Evolutionary conservation across 139 green algal species (phyloP).

Genomic region (Chlamydomonas sp.): DNA sequence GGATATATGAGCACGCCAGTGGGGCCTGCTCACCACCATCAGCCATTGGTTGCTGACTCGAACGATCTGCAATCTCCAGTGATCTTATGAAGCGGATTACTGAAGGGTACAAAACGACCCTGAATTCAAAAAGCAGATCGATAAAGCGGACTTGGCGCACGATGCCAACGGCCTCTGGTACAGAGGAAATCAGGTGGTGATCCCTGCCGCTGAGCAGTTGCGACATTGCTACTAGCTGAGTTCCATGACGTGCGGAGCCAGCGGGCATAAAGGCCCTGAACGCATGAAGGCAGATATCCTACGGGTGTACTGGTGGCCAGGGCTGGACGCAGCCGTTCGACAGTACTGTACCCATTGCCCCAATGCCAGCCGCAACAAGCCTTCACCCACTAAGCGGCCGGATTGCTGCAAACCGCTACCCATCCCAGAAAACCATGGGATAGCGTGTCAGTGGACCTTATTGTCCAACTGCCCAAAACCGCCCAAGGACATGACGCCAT

Average conservation of each 20-base stretch:
- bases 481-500: constrained; percentile 38
- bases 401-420: constrained; percentile 41
- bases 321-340: neutral
- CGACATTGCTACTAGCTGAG: neutral
- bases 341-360: constrained; percentile 24
- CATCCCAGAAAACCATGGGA: constrained; percentile 41
- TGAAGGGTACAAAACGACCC: neutral
- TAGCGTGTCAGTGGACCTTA: constrained; percentile 47
- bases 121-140: neutral
- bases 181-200: neutral
- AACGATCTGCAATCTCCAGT: neutral
- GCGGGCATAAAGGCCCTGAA: neutral
- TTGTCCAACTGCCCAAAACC: constrained; percentile 42
- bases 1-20: neutral
- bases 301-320: neutral
- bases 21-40: no score
- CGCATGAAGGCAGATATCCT: neutral
- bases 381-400: constrained; percentile 11
- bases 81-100: neutral
- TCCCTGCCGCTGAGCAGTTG: neutral
- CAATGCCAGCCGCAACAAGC: constrained; percentile 40
- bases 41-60: no score
- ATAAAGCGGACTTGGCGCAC: neutral
- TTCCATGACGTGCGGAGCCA: neutral
- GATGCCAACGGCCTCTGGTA: neutral